These are phyloP conservation scores for Taiozyma sp. DNA, from an alignment of 1,139 yeast genomes.

Conservation along the genomic window DNA sequence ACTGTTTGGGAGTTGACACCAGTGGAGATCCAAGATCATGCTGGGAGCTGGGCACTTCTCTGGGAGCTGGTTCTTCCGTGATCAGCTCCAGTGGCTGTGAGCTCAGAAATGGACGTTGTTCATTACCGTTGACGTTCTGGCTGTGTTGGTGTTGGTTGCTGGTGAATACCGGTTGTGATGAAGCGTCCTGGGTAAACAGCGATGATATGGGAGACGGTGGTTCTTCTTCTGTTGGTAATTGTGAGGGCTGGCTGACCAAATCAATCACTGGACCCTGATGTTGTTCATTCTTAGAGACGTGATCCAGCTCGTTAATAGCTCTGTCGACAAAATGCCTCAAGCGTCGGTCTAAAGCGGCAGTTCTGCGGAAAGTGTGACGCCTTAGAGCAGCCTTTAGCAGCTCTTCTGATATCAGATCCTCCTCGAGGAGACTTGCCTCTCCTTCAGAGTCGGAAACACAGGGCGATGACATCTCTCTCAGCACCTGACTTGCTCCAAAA, in stretches of 20 bases:
- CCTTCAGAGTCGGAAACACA: constrained; percentile 18
- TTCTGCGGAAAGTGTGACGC: background rate
- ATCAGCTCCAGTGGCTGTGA: background rate
- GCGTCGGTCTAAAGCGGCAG: background rate
- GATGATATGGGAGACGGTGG: background rate
- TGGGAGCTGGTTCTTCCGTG: background rate
- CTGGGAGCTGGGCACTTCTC: background rate
- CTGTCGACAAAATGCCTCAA: background rate
- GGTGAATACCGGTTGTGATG: background rate
- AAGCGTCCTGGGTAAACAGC: background rate
- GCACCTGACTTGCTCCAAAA: background rate
- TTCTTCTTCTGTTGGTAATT: background rate
- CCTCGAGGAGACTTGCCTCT: constrained; percentile 8
- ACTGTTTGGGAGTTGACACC: background rate
- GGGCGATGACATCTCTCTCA: background rate
- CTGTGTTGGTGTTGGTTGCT: background rate
- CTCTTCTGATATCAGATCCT: background rate
- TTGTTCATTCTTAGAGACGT: background rate
- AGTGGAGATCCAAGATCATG: background rate
- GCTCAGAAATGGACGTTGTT: background rate
- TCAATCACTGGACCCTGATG: background rate
- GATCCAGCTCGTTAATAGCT: background rate
- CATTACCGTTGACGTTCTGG: background rate
- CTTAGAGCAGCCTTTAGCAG: constrained; percentile 1
- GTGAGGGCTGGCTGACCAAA: no score